These are phyloP conservation scores for Chalciporus sp. DNA, from an alignment of 1,284 basidiomycete genomes.

Conservation along the genomic window DNA sequence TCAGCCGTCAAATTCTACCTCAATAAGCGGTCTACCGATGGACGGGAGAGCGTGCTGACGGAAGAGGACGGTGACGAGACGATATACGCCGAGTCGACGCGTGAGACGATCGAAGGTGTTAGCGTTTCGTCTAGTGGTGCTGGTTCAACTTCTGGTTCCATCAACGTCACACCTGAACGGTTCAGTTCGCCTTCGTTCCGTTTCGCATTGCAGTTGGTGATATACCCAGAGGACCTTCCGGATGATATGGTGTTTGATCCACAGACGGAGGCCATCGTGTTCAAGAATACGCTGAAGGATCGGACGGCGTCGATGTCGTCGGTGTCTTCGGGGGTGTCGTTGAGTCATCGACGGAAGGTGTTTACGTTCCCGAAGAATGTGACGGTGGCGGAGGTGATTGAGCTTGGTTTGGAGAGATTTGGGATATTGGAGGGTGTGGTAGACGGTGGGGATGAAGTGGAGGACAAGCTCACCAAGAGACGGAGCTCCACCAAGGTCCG, in stretches of 20 bases:
- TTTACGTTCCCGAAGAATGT: slow-evolving; percentile 92
- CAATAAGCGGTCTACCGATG: slow-evolving; percentile 56
- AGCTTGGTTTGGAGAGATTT: slow-evolving; percentile 88
- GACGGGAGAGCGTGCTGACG: slow-evolving; percentile 31
- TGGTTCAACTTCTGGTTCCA: slow-evolving; percentile 22
- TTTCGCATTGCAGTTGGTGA: slow-evolving; percentile 85
- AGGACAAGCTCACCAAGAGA: slow-evolving; percentile 85
- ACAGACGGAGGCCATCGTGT: slow-evolving; percentile 87
- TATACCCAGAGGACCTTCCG: slow-evolving; percentile 88
- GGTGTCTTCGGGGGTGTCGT: slow-evolving; percentile 55
- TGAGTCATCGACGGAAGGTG: slow-evolving; percentile 68
- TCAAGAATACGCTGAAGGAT: slow-evolving; percentile 67
- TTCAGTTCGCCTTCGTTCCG: slow-evolving; percentile 80
- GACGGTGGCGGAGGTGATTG: slow-evolving; percentile 95
- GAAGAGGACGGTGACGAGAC: slow-evolving; percentile 50
- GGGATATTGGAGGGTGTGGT: slow-evolving; percentile 95
- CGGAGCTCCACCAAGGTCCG: slow-evolving; percentile 78
- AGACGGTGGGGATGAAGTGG: slow-evolving; percentile 96
- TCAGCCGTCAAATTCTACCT: slow-evolving; percentile 96
- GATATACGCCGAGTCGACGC: slow-evolving; percentile 41
- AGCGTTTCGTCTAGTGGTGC: slow-evolving; percentile 39
- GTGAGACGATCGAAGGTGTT: slow-evolving; percentile 39
- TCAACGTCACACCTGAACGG: slow-evolving; percentile 63
- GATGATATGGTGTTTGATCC: slow-evolving; percentile 94
- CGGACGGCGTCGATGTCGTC: slow-evolving; percentile 45